Evolutionary conservation across 2,329 filamentous ascomycete genomes (phyloP), one percentile per base, ranked within the genome.

Genomic region (Plenodomus tracheiphilus): DNA sequence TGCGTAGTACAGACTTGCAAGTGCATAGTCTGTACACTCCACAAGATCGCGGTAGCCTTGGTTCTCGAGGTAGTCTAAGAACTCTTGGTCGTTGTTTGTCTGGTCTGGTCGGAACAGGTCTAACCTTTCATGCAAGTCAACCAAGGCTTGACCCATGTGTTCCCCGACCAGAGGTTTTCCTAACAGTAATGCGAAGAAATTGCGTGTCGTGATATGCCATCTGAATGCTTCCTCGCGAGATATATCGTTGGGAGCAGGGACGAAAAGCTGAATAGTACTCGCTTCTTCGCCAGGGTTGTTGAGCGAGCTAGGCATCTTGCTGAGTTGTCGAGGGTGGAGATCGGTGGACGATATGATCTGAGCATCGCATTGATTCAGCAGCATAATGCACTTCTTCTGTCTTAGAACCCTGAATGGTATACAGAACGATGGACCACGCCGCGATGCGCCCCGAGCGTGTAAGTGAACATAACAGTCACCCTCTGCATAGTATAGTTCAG

Each of bases 151-250:
- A 1, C 88, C 87, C 16, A 94, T 78, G 44, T 82, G 79, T 30
- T 79, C 74, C 5, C 88, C 89, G 1, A 91, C 88, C 28, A 92
- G 66, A 0, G 88, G 83, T 51, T 81, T 81, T 2, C 81, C 76
- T 47, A 83, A 80, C 1, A 89, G 69, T 77, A 85, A 91, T 3
- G 89, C 88, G 49, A 92, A 86, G 59, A 91, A 83, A 63, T 93
- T 93, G 13, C 89, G 81, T 2, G 84, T 88, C 1, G 85, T 82
- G 4, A 90, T 65, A 59, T 90, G 85, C 67, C 87, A 87, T 32
- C 77, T 70, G 57, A 84, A 82, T 0, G 81, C 75, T 51, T 85
- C 79, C 3, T 79, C 75, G 55, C 79, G 78, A 40, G 81, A 77
- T 4, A 77, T 71, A 28, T 75, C 71, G 1, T 78, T 65, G 0